phyloP scores from a whole-genome alignment of 2,329 filamentous ascomycete species.

The Aspergillus fructus region DNA sequence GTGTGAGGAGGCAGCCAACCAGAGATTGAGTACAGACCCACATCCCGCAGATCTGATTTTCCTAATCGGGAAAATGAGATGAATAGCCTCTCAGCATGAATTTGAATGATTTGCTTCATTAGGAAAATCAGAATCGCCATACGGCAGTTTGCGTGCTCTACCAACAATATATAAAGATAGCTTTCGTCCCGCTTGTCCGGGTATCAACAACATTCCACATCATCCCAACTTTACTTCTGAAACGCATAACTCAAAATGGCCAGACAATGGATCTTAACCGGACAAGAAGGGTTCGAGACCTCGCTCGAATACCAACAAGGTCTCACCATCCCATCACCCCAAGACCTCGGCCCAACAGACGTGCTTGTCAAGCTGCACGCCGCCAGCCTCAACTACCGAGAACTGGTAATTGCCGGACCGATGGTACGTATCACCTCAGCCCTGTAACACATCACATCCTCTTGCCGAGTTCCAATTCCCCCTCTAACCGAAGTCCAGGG shows the following conservation, averaged over 20 bases:
- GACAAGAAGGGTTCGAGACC: conserved; percentile 9
- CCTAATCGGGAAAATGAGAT: conserved; percentile 10
- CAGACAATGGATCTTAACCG: conserved; percentile 6
- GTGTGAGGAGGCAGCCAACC: too few relatives aligned
- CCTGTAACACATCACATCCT: background rate
- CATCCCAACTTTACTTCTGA: background rate
- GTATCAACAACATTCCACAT: background rate
- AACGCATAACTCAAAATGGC: background rate
- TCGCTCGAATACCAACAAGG: conserved; percentile 9
- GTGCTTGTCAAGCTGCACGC: conserved; percentile 8
- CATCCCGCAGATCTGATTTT: background rate
- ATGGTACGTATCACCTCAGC: background rate
- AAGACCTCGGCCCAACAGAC: background rate
- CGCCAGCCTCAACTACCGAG: conserved; percentile 11
- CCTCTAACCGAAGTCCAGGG: background rate
- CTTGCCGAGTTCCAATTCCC: background rate
- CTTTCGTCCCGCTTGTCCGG: background rate
- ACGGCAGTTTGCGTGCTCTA: too few relatives aligned
- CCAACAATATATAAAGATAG: background rate
- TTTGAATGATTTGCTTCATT: background rate
- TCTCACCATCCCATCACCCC: conserved; percentile 2
- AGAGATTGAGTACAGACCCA: too few relatives aligned
- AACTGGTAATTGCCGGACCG: conserved; percentile 5
- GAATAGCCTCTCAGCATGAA: too few relatives aligned
- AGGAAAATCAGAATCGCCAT: background rate